Percentiles rank a stretch among this genome's conserved stretches.
These are phyloP conservation scores for Amorphotheca resinae DNA, from an alignment of 495 filamentous ascomycete species.

Conservation along the genomic window DNA sequence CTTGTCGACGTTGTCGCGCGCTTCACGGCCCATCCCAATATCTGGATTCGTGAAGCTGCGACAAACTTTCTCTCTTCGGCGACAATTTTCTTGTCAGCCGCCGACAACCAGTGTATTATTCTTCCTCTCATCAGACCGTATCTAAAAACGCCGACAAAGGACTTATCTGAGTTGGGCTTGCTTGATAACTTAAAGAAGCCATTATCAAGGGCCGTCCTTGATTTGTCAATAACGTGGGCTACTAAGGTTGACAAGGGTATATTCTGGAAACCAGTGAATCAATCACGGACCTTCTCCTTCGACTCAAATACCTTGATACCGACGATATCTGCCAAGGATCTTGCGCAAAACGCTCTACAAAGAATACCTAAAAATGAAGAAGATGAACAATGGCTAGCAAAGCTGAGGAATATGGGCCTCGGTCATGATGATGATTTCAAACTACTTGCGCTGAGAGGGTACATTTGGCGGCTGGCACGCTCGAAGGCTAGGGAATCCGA, in stretches of 20 bases:
- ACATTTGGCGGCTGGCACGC: constrained; percentile 64
- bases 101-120: constrained; percentile 74
- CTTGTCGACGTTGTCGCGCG: constrained; percentile 66
- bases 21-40: constrained; percentile 85
- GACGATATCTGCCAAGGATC: constrained; percentile 32
- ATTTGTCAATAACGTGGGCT: constrained; percentile 79
- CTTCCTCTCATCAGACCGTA: constrained; percentile 69
- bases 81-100: constrained; percentile 61
- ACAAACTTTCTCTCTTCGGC: constrained; percentile 69
- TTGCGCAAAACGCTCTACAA: constrained; percentile 27
- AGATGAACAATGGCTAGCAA: constrained; percentile 87
- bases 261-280: constrained; percentile 71
- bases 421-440: constrained; percentile 78
- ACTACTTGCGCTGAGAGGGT: constrained; percentile 72
- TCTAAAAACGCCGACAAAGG: constrained; percentile 52
- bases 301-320: constrained; percentile 37
- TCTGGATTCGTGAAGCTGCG: constrained; percentile 88
- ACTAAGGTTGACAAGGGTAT: constrained; percentile 61
- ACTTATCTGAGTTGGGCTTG: constrained; percentile 57
- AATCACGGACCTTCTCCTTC: constrained; percentile 53
- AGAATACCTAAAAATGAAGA: constrained; percentile 71
- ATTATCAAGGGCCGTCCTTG: constrained; percentile 65
- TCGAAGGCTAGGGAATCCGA: constrained; percentile 49
- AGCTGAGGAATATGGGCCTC: constrained; percentile 77
- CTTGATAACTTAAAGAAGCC: constrained; percentile 79